Evolutionary conservation across 495 filamentous ascomycete genomes (phyloP), one percentile per base, ranked within the genome.

Genomic region (Acidiella bohemica): DNA sequence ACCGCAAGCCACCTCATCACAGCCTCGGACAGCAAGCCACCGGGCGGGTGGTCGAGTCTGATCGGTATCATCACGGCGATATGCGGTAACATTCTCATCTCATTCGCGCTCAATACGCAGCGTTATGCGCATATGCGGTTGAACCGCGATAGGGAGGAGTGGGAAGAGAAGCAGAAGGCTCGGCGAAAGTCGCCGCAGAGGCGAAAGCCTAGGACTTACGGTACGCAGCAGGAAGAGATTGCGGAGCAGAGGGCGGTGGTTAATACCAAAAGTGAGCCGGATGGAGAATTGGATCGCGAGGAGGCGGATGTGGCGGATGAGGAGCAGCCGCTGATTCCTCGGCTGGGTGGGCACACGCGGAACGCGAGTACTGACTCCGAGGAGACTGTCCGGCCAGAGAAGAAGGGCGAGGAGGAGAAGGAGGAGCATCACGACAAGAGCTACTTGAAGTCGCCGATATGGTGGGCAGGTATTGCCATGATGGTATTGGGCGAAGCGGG

Each of bases 51-150:
- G 47, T 90, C 83, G 9, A 88, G 84, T 1, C 62, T 95, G 41
- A 96, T 97, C 51, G 90, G 90, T 51, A 95, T 97, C 52, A 58
- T 86, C 32, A 87, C 87, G 1, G 88, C 90, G 27, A 85, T 97
- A 55, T 66, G 73, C 33, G 90, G 90, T 24, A 96, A 95, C 57
- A 67, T 94, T 24, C 66, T 97, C 39, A 96, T 97, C 26, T 92
- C 87, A 4, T 70, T 96, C 39, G 90, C 90, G 11, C 80, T 97
- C 41, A 97, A 97, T 49, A 84, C 90, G 32, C 90, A 96, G 58
- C 82, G 92, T 37, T 95, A 95, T 57, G 86, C 87, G 13, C 90
- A 97, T 56, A 82, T 90, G 40, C 71, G 80, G 26, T 70, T 96
- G 36, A 67, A 72, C 13, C 57, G 65, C 42, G 73, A 79, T 58